These are phyloP conservation scores for Botrytis porri DNA, from an alignment of 2,329 filamentous ascomycete species.

Conservation along the genomic window DNA sequence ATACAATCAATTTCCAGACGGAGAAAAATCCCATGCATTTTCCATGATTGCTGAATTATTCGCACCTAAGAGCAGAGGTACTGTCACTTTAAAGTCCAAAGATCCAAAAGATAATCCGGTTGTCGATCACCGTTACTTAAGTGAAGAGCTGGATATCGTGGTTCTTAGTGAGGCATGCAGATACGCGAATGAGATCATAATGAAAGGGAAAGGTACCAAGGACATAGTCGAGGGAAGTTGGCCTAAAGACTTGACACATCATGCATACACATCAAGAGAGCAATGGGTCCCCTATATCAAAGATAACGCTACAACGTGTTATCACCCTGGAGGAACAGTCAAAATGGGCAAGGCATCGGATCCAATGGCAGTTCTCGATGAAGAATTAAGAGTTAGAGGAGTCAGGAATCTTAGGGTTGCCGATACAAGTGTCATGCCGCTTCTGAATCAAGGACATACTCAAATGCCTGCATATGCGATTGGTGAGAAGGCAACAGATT, in stretches of 20 bases:
- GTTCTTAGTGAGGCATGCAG: slow-evolving; percentile 57
- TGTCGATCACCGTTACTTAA: slow-evolving; percentile 58
- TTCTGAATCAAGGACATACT: slow-evolving; percentile 50
- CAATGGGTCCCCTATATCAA: slow-evolving; percentile 58
- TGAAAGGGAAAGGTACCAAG: slow-evolving; percentile 55
- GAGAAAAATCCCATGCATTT: slow-evolving; percentile 54
- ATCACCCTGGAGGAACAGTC: slow-evolving; percentile 56
- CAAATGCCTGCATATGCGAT: slow-evolving; percentile 59
- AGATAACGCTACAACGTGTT: slow-evolving; percentile 59
- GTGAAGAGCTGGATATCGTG: slow-evolving; percentile 55
- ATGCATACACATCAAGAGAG: slow-evolving; percentile 51
- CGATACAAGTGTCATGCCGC: slow-evolving; percentile 34
- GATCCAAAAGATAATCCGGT: slow-evolving; percentile 52
- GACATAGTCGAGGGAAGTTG: slow-evolving; percentile 59
- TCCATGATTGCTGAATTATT: slow-evolving; percentile 58
- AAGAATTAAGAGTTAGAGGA: slow-evolving; percentile 30
- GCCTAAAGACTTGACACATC: slow-evolving; percentile 52
- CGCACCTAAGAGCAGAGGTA: slow-evolving; percentile 54
- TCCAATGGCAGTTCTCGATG: slow-evolving; percentile 40
- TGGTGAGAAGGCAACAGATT: slow-evolving; percentile 52
- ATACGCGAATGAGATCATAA: slow-evolving; percentile 59
- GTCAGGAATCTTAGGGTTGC: slow-evolving; percentile 33
- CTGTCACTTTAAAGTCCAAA: slow-evolving; percentile 48
- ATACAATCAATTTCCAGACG: slow-evolving; percentile 49
- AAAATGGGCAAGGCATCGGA: slow-evolving; percentile 52